Conservation (phyloP, 108 stramenopile genomes). For the Nannochloropsis granulata region DNA sequence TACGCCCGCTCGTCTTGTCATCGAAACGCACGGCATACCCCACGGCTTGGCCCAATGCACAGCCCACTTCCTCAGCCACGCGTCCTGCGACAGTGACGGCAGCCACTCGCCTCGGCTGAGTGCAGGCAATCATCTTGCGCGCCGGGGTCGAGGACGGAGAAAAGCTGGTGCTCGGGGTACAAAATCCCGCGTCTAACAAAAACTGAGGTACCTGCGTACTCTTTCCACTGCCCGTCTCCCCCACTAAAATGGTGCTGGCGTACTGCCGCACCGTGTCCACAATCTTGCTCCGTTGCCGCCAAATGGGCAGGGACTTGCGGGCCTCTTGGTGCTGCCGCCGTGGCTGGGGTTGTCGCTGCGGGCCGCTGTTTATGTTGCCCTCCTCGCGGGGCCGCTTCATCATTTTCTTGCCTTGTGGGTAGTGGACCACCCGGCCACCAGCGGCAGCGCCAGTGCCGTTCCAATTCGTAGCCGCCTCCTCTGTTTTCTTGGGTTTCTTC, state of each 20-base stretch:
- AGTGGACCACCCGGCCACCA: too few relatives aligned
- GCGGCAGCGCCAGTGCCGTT: too few relatives aligned
- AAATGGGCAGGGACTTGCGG: neutral
- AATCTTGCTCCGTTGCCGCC: neutral
- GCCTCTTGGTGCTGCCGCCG: neutral
- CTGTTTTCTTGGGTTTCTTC: too few relatives aligned
- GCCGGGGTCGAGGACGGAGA: neutral
- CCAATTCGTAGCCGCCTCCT: too few relatives aligned
- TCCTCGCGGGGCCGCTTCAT: neutral
- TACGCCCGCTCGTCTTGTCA: constrained; percentile 50
- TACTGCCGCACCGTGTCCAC: neutral
- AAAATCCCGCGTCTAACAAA: constrained; percentile 47
- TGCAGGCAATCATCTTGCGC: constrained; percentile 47
- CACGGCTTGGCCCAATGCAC: constrained; percentile 31
- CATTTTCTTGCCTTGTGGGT: neutral
- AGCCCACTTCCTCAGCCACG: constrained; percentile 51
- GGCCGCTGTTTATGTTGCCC: neutral
- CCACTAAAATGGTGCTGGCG: constrained; percentile 68
- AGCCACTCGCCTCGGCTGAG: constrained; percentile 77
- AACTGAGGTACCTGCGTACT: constrained; percentile 85
- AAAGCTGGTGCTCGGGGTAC: neutral
- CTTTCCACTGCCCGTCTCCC: constrained; percentile 90
- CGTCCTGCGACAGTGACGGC: constrained; percentile 67
- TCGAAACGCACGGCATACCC: constrained; percentile 94
- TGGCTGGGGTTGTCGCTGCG: neutral